These are phyloP conservation scores for Hygrocybe punicea DNA, from an alignment of 768 basidiomycete species.

Conservation along the genomic window DNA sequence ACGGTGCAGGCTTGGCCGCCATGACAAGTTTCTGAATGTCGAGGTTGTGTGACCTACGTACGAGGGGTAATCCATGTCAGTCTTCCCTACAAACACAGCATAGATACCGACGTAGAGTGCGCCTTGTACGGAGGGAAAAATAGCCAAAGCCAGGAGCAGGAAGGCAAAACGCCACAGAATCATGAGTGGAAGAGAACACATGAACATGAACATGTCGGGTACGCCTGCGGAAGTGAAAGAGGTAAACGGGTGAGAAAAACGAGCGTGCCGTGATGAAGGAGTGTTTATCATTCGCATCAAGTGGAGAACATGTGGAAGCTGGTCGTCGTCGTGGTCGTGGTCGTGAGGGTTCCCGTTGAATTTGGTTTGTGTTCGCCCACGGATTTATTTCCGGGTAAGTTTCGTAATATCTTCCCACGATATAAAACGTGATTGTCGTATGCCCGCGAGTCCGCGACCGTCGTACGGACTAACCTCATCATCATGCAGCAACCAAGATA, in stretches of 20 bases:
- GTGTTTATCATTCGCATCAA: background rate
- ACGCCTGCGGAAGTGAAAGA: background rate
- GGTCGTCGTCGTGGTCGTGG: too few species aligned
- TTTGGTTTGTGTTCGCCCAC: too few species aligned
- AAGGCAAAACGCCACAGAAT: background rate
- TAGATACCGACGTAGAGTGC: slow-evolving; percentile 39
- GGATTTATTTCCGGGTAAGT: too few species aligned
- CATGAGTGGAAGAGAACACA: too few species aligned
- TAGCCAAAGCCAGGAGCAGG: slow-evolving; percentile 22
- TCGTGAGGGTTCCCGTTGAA: too few species aligned
- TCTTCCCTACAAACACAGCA: background rate
- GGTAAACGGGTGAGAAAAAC: background rate
- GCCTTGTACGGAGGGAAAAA: slow-evolving; percentile 31
- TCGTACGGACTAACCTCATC: too few species aligned
- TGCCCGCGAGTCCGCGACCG: background rate
- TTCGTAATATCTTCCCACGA: background rate
- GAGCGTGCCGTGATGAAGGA: too few species aligned
- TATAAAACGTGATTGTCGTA: background rate
- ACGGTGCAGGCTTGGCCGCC: slow-evolving; percentile 55
- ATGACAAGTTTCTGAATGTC: slow-evolving; percentile 42
- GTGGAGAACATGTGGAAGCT: background rate
- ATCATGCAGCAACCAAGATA: too few species aligned
- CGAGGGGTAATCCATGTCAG: background rate
- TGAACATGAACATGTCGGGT: too few species aligned
- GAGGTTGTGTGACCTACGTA: slow-evolving; percentile 50